Base-by-base conservation (phyloP, 176 grass and related monocot genomes). In the Raddia distichophylla region DNA sequence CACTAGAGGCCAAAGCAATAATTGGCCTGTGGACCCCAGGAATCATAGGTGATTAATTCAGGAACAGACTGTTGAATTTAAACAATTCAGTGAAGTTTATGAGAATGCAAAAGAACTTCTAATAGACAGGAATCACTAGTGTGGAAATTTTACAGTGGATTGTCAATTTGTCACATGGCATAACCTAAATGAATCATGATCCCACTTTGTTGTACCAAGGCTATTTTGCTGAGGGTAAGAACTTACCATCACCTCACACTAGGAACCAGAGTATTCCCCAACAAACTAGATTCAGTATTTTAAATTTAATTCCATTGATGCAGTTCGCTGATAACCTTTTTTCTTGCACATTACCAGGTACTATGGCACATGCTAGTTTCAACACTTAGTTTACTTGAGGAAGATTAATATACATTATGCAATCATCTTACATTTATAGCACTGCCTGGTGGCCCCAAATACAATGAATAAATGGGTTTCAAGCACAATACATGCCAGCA, bases 221-320 rank as follows among this genome's bases (percentile, higher is more conserved):
- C 60, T 18, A 49, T 57, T 73, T 75, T 57, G 20, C 7, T 50
- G 17, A 67, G 8, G 6, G 18, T 6, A 20, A 4, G 48, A 84
- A 69, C 2, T 16, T 47, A 22, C 64, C 52, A 76, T 9, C 51
- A 49, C 10, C 40, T 67, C 50, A 76, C 33, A 43, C 27, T 67
- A 40, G 43, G 16, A 77, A 47, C 43, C 42, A 60, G 16, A 50
- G 11, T 60, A 77, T 4, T 5, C 50, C 11, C 44, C 27, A 16
- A 61, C 4, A 84, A 40, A 18, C 13, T 61, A 74, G 45, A 77
- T 77, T 77, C 56, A 44, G 32, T 64, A 69, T 20, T 3, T 61
- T 78, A 5, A 71, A 51, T 50, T 33, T 40, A 32, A 33, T 58
- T 59, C 8, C 4, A 47, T 58, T 58, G 1, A 22, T 10, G 9